These are phyloP conservation scores for Potentilla sterilis DNA, from an alignment of 306 rosid genomes.

Conservation along the genomic window DNA sequence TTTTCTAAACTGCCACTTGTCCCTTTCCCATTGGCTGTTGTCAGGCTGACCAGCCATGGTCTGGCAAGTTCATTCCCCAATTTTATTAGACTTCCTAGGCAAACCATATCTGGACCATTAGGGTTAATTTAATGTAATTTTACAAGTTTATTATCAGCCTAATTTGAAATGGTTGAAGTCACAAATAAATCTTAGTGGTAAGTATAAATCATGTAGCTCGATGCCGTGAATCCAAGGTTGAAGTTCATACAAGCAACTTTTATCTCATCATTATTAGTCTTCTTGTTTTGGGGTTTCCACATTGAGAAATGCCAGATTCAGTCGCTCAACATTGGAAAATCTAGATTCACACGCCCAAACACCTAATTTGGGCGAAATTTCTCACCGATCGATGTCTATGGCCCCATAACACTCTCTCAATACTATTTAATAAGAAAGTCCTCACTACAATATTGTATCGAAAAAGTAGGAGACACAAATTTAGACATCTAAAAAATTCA, in stretches of 20 bases:
- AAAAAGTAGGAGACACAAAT: background rate
- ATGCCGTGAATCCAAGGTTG: slow-evolving; percentile 54
- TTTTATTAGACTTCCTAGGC: too few relatives aligned
- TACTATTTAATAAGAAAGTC: slow-evolving; percentile 13
- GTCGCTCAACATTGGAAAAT: background rate
- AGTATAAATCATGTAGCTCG: slow-evolving; percentile 9
- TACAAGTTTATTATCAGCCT: too few relatives aligned
- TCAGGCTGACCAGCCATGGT: too few relatives aligned
- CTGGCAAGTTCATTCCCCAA: too few relatives aligned
- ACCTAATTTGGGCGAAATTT: background rate
- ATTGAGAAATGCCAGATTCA: background rate
- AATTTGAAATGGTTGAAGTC: background rate
- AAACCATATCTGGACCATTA: too few relatives aligned
- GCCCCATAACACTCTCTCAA: background rate
- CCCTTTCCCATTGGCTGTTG: too few relatives aligned
- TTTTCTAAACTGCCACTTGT: too few relatives aligned
- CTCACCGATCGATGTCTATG: background rate
- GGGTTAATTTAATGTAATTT: too few relatives aligned
- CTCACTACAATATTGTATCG: background rate
- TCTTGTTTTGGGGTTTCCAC: background rate
- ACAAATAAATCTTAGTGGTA: background rate
- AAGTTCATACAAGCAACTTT: slow-evolving; percentile 42
- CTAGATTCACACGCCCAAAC: background rate
- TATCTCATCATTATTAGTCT: slow-evolving; percentile 20
- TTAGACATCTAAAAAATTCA: background rate